Conservation (phyloP, 345 rosid species). For the Turnera subulata region DNA sequence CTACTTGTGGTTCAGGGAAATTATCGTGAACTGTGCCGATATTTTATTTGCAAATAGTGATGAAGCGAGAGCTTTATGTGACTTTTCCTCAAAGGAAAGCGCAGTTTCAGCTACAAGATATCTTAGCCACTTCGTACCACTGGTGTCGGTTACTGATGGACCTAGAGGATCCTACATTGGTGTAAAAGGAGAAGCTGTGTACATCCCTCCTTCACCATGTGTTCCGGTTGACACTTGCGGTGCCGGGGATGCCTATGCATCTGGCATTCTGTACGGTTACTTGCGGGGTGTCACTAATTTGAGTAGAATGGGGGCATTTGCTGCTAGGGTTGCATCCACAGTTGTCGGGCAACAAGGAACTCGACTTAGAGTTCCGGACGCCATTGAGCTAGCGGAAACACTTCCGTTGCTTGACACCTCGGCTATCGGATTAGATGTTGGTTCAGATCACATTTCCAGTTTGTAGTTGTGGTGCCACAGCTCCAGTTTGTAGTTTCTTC, state of each 20-base stretch:
- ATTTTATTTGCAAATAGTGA: constrained; percentile 80
- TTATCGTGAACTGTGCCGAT: constrained; percentile 72
- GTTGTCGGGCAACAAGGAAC: constrained; percentile 95
- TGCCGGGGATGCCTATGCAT: constrained; percentile 93
- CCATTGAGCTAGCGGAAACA: constrained; percentile 58
- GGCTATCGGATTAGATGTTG: constrained; percentile 45
- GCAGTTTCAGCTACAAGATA: constrained; percentile 73
- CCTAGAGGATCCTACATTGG: constrained; percentile 87
- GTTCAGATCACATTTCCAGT: constrained; percentile 64
- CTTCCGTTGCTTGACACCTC: constrained; percentile 43
- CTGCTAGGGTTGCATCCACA: constrained; percentile 82
- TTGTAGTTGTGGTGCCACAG: too few species aligned
- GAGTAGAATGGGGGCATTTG: constrained; percentile 77
- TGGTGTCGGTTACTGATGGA: constrained; percentile 88
- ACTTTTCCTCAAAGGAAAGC: constrained; percentile 66
- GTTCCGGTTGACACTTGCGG: constrained; percentile 84
- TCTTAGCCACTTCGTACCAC: constrained; percentile 83
- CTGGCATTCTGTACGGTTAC: constrained; percentile 82
- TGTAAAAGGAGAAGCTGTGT: constrained; percentile 91
- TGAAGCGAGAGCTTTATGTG: constrained; percentile 86
- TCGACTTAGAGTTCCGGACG: constrained; percentile 73
- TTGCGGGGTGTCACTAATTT: constrained; percentile 66
- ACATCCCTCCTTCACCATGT: constrained; percentile 78
- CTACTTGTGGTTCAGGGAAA: constrained; percentile 53
- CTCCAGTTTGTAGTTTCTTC: too few species aligned